phyloP scores from a whole-genome alignment of 768 basidiomycete species.

The Lactarius akahatsu region DNA sequence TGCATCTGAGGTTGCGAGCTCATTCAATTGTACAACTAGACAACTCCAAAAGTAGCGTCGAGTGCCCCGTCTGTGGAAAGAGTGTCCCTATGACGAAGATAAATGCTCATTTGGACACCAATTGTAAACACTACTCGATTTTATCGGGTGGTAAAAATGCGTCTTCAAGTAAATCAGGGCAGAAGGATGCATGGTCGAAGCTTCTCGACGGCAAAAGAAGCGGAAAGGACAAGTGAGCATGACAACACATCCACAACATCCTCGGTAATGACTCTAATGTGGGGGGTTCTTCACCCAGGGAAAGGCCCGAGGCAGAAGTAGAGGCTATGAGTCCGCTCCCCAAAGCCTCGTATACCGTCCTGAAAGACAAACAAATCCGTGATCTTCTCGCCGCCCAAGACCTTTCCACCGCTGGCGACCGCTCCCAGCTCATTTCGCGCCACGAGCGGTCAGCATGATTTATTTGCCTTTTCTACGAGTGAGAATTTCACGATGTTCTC shows the following conservation, averaged over 20 bases:
- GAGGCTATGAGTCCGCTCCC: conserved; percentile 21
- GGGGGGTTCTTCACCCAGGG: not conserved
- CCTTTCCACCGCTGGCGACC: conserved; percentile 31
- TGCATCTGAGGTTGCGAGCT: not conserved
- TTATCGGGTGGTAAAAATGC: conserved; percentile 7
- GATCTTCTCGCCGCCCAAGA: conserved; percentile 29
- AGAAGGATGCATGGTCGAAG: conserved; percentile 29
- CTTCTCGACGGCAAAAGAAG: conserved; percentile 21
- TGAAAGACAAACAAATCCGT: conserved; percentile 31
- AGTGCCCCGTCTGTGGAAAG: conserved; percentile 20
- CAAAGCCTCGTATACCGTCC: conserved; percentile 32
- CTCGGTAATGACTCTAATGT: not conserved
- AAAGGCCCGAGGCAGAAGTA: conserved; percentile 4
- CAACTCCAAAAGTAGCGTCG: not conserved
- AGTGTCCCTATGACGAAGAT: conserved; percentile 34
- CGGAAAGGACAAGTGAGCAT: conserved; percentile 27
- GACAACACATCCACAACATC: not conserved
- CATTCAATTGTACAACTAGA: conserved; percentile 3
- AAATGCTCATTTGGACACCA: conserved; percentile 39
- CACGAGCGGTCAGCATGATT: conserved; percentile 29
- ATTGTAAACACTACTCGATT: conserved; percentile 31
- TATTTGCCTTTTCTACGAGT: not conserved
- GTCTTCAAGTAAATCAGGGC: conserved; percentile 19
- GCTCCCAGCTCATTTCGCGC: conserved; percentile 30
- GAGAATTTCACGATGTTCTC: not conserved